Evolutionary conservation across 768 basidiomycete species (phyloP), one percentile per base, ranked within the genome.

Genomic region (Gymnopilus junonius): DNA sequence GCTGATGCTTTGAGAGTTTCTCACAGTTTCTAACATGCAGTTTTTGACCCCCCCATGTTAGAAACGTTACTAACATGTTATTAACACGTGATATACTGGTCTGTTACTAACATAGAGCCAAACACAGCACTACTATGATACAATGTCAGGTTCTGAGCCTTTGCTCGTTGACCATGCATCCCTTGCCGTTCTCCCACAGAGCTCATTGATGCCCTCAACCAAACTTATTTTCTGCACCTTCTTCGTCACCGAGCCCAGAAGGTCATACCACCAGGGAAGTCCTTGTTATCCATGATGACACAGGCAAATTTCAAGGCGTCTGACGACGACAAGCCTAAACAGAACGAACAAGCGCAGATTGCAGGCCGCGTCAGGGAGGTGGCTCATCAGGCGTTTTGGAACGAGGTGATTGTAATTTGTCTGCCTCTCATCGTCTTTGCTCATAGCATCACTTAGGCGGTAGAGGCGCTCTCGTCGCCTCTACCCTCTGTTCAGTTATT

Each of bases 321-420:
- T 12, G 63, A 67, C 12, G 66, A 66, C 15, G 65, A 65, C 21
- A 34, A 65, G 54, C 34, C 66, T 6, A 11, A 61, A 23, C 51
- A 65, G 3, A 42, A 67, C 4, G 58, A 58, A 14, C 63, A 66
- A 11, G 50, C 64, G 12, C 59, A 59, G 8, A 66, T 82, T 10
- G 76, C 76, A 10, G 73, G 77, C 12, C 73, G 84, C 40, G 84
- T 86, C 12, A 80, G 82, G 61, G 79, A 82, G 61, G 84, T 85
- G 6, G 82, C 85, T 12, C 87, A 90, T 70, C 78, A 76, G 53
- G 90, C 88, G 4, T 93, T 93, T 71, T 93, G 91, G 91, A 85
- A 87, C 42, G 84, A 90, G 81, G 91, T 91, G 67, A 69, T 82
- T 67, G 58, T 48, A 40, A 4, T 61, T 50, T 11, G 54, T 51